Evolutionary conservation across 768 basidiomycete species (phyloP), one percentile per base, ranked within the genome.

Genomic region (Tubosaeta sp.): DNA sequence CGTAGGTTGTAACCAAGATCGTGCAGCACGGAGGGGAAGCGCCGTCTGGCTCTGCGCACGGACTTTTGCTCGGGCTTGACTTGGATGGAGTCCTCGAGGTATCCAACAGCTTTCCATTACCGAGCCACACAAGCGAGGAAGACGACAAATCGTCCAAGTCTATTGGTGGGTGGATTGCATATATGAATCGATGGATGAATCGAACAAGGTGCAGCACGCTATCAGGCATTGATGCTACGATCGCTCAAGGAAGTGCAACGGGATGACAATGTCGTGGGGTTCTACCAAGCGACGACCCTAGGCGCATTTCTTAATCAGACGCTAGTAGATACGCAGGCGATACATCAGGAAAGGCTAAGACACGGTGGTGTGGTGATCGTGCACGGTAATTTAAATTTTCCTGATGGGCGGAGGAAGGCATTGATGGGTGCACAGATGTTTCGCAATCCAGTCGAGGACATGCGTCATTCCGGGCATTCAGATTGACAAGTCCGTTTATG

Each of bases 181-280:
- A 42, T 49, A 46, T 43, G 56, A 14, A 39, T 38, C 25, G 53
- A 48, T 44, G 18, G 51, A 50, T 16, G 35, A 39, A 14, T n/a
- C 25, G 29, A 53, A 30, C 24, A 13, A 34, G 55, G 35, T 44
- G 40, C 61, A 90, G 86, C 78, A 49, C 86, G 89, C 40, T 93
- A 92, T 66, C 90, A 94, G 69, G 75, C 79, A 31, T 79, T 84
- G 51, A 90, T 94, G 90, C 74, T 94, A 41, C 83, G 88, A 49
- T 86, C 88, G 21, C 75, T 97, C 63, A 89, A 90, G 64, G 92
- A 94, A 67, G 93, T 94, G 48, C 87, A 90, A 61, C 83, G 85
- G 32, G 92, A 94, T 62, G 92, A 95, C 70, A 91, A 85, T 57
- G 82, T 94, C 30, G 87, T 96, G 49, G 94, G 94, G 34, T 92